phyloP scores from a whole-genome alignment of 768 basidiomycete genomes.

The Rhodotorula kratochvilovae region DNA sequence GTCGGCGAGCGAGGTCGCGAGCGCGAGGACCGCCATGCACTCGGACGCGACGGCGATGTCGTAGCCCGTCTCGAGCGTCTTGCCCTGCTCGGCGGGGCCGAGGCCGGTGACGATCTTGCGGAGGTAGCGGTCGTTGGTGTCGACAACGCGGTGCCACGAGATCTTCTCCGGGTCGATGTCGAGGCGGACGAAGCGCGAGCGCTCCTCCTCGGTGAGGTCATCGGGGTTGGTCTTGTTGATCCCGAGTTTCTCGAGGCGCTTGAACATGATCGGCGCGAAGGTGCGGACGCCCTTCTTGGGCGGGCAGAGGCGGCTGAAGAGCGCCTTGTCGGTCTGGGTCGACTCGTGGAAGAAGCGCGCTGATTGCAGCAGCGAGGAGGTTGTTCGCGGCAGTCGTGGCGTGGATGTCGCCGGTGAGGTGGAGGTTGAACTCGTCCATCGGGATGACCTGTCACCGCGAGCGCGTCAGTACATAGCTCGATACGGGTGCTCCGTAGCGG shows the following conservation, averaged over 20 bases:
- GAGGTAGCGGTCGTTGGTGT: conserved; percentile 94
- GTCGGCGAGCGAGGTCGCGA: conserved; percentile 79
- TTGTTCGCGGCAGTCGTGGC: conserved; percentile 97
- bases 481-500: too few relatives aligned
- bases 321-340: conserved; percentile 89
- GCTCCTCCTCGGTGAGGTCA: conserved; percentile 86
- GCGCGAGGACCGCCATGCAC: conserved; percentile 93
- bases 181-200: conserved; percentile 79
- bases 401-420: conserved; percentile 91
- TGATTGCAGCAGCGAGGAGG: conserved; percentile 87
- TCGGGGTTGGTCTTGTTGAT: conserved; percentile 91
- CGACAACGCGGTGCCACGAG: conserved; percentile 89
- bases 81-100: conserved; percentile 79
- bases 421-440: conserved; percentile 99
- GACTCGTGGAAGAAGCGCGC: conserved; percentile 97
- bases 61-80: conserved; percentile 82
- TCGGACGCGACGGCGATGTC: conserved; percentile 97
- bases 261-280: conserved; percentile 93
- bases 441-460: conserved; percentile 65
- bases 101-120: conserved; percentile 92
- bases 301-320: conserved; percentile 87
- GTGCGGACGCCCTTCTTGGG: conserved; percentile 88
- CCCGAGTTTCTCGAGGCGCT: conserved; percentile 87
- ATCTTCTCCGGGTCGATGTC: conserved; percentile 87
- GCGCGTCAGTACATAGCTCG: neutral